Percentiles rank a stretch among this genome's conserved stretches.
phyloP scores from a whole-genome alignment of 352 stramenopile genomes.

The Pythium aquatile region DNA sequence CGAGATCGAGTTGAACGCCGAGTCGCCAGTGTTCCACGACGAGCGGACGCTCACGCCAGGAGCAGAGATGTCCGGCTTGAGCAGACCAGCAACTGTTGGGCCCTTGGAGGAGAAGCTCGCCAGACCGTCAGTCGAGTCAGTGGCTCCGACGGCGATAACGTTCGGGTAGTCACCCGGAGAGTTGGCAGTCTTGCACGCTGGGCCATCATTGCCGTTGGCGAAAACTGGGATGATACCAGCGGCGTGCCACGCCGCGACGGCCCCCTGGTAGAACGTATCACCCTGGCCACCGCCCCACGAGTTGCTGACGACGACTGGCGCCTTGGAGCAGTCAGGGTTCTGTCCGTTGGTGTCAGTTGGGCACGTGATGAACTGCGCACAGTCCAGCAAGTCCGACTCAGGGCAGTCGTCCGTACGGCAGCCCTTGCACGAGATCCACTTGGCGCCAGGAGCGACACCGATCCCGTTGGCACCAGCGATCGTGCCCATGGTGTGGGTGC shows the following conservation, averaged over 20 bases:
- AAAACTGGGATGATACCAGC: slow-evolving; percentile 32
- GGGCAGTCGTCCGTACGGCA: slow-evolving; percentile 15
- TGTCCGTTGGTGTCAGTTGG: slow-evolving; percentile 17
- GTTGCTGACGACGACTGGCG: slow-evolving; percentile 27
- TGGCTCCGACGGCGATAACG: slow-evolving; percentile 27
- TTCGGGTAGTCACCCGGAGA: slow-evolving; percentile 21
- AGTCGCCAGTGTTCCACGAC: slow-evolving; percentile 11
- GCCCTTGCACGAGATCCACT: slow-evolving; percentile 13
- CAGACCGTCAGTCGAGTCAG: slow-evolving; percentile 15
- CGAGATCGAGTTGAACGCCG: slow-evolving; percentile 19
- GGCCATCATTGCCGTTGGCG: slow-evolving; percentile 22
- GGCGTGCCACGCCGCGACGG: slow-evolving; percentile 19
- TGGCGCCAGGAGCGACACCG: slow-evolving; percentile 9
- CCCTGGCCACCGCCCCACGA: slow-evolving; percentile 22
- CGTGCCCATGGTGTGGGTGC: slow-evolving; percentile 19
- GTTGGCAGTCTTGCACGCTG: slow-evolving; percentile 9
- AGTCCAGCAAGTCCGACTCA: slow-evolving; percentile 24
- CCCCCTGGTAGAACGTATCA: slow-evolving; percentile 15
- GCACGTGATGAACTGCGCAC: slow-evolving; percentile 32
- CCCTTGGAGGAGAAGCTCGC: slow-evolving; percentile 20
- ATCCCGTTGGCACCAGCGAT: slow-evolving; percentile 10
- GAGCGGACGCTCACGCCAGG: slow-evolving; percentile 18
- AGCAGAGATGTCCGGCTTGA: slow-evolving; percentile 32
- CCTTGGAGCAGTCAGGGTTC: slow-evolving; percentile 11
- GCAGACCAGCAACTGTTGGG: slow-evolving; percentile 6